These are phyloP conservation scores for Penicillium decumbens DNA, from an alignment of 2,329 filamentous ascomycete species.

Conservation along the genomic window DNA sequence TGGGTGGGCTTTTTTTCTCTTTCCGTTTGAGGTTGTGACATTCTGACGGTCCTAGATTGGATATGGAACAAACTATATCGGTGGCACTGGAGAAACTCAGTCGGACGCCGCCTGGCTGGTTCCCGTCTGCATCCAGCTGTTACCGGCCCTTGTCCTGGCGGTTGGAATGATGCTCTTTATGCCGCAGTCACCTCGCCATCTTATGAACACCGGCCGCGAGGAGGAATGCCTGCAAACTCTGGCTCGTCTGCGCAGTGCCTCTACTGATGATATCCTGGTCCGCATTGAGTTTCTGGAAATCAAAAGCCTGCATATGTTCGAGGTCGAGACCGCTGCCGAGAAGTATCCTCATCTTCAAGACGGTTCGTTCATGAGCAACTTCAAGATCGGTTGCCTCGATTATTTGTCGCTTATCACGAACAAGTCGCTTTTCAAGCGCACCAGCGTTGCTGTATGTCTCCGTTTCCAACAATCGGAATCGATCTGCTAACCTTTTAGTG, in stretches of 20 bases:
- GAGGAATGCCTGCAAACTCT: slow-evolving; percentile 61
- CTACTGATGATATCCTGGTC: slow-evolving; percentile 61
- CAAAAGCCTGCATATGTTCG: slow-evolving; percentile 69
- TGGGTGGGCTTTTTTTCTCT: slow-evolving; percentile 14
- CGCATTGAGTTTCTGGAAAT: slow-evolving; percentile 74
- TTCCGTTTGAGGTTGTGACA: too few relatives aligned
- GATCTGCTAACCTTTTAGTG: neutral
- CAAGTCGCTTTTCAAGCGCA: slow-evolving; percentile 45
- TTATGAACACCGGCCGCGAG: slow-evolving; percentile 64
- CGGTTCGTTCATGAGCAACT: slow-evolving; percentile 50
- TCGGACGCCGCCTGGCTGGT: slow-evolving; percentile 47
- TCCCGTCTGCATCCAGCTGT: slow-evolving; percentile 49
- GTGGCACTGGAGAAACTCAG: slow-evolving; percentile 48
- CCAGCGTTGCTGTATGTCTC: slow-evolving; percentile 45
- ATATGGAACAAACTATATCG: slow-evolving; percentile 54
- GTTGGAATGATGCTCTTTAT: slow-evolving; percentile 67
- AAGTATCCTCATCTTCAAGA: slow-evolving; percentile 65
- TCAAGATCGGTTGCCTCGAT: slow-evolving; percentile 17
- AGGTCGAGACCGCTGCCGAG: slow-evolving; percentile 64
- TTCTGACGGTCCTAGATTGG: slow-evolving; percentile 14
- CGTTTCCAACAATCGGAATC: slow-evolving; percentile 46
- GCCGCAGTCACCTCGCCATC: slow-evolving; percentile 71
- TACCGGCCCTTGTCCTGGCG: slow-evolving; percentile 62
- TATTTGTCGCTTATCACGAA: slow-evolving; percentile 10
- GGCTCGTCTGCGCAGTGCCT: slow-evolving; percentile 57